Evolutionary conservation across 139 green algal genomes (phyloP), one percentile per base, ranked within the genome.

Genomic region (Chlorella sorokiniana): DNA sequence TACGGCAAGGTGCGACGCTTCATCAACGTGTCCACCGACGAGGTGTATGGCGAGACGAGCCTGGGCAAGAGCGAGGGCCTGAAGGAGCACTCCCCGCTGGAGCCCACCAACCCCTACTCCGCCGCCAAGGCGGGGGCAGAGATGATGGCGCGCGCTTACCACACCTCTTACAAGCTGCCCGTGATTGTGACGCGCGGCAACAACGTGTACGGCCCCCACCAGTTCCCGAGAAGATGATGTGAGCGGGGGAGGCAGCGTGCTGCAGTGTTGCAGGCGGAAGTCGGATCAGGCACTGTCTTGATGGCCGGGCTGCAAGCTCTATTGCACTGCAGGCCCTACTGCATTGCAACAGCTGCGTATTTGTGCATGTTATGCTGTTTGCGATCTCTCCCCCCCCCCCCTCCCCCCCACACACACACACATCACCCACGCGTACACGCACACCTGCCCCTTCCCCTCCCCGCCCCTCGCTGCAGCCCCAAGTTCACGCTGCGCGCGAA

Each of bases 101-200:
- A 98, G 72, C 97, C 97, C 8, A 99, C 97, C 71, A 99, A 99
- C 89, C 97, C 97, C n/a, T 99, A 99, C 89, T 97, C 94, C 1
- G 96, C 96, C 0, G 96, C 96, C 78, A 99, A 98, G 89, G 94
- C 94, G 41, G 97, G 95, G 38, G 97, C 96, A 29, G 97, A 99
- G 88, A 98, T 99, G 93, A 93, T 99, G 84, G 93, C 93, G 59
- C 96, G 94, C 79, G 93, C 94, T 0, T 98, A 98, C 88, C 86
- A 91, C 76, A 92, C 88, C 61, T 96, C 90, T 23, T 99, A 93
- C 84, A 89, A 90, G 82, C 90, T 98, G 88, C 95, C 95, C 40
- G 93, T 93, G 83, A 97, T 99, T 78, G 97, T 96, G 81, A 99
- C 97, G 1, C 93, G 97, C 38, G 97, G 97, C 64, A 99, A 99